These are phyloP conservation scores for Oryza brachyantha DNA, from an alignment of 176 grass and related monocot species.

Conservation along the genomic window DNA sequence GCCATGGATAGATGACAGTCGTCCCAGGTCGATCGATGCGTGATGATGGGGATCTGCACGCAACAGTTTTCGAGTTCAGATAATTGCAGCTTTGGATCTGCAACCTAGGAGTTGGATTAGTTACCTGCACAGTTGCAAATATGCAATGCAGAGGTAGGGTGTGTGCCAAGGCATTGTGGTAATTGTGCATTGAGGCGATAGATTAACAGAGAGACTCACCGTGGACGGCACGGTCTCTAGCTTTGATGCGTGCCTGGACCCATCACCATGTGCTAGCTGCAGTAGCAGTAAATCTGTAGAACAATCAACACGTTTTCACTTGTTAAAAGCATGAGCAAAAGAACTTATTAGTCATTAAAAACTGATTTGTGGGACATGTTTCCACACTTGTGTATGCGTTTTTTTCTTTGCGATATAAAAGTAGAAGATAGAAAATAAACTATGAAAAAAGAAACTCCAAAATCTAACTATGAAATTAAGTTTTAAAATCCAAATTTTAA, in stretches of 20 bases:
- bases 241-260: not conserved
- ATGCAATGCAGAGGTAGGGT: not conserved
- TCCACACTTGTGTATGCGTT: too few species aligned
- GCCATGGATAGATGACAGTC: not conserved
- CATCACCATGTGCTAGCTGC: constrained; percentile 12
- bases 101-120: not conserved
- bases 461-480: too few species aligned
- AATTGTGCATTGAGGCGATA: not conserved
- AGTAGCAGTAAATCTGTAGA: not conserved
- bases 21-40: not conserved
- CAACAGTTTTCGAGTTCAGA: not conserved
- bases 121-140: not conserved
- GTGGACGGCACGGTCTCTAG: constrained; percentile 20
- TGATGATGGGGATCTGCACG: not conserved
- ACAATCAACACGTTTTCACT: too few species aligned
- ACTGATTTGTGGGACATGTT: too few species aligned
- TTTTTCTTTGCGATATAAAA: too few species aligned
- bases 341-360: too few species aligned
- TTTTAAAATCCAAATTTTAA: too few species aligned
- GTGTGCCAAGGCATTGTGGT: not conserved
- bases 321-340: too few species aligned
- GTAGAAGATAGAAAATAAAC: too few species aligned
- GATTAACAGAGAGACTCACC: not conserved
- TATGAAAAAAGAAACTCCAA: too few species aligned
- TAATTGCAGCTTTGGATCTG: not conserved